Conservation (phyloP, 805 yeast genomes). For the Grigorovia humatica region DNA sequence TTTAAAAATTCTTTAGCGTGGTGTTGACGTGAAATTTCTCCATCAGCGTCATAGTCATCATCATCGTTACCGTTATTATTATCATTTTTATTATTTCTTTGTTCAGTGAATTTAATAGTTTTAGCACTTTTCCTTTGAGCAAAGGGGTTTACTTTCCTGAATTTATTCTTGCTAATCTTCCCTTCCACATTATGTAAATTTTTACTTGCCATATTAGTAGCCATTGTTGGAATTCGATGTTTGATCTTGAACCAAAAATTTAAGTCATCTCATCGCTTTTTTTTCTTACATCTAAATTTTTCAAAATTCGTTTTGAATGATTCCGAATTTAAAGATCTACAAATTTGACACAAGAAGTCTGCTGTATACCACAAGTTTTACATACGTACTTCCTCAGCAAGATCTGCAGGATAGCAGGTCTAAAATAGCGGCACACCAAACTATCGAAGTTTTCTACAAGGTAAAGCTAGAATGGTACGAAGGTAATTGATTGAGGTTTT, state of each 20-base stretch:
- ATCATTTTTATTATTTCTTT: conserved; percentile 16
- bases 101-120: conserved; percentile 25
- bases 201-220: not conserved
- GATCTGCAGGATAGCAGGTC: no score
- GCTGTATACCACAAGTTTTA: not conserved
- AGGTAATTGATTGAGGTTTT: no score
- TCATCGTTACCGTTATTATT: conserved; percentile 8
- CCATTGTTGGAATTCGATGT: not conserved
- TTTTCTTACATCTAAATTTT: not conserved
- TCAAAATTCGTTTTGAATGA: not conserved
- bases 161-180: not conserved
- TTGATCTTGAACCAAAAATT: not conserved
- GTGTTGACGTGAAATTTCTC: not conserved
- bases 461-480: no score
- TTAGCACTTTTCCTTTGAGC: conserved; percentile 11
- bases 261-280: not conserved
- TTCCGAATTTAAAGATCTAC: not conserved
- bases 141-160: not conserved
- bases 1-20: conserved; percentile 20
- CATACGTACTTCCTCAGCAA: not conserved
- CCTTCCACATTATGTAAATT: not conserved
- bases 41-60: conserved; percentile 7
- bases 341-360: not conserved
- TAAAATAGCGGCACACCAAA: no score
- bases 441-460: no score